Percentiles rank a stretch among this genome's conserved stretches.
phyloP scores from a whole-genome alignment of 441 rosid species.

The Eutrema salsugineum region DNA sequence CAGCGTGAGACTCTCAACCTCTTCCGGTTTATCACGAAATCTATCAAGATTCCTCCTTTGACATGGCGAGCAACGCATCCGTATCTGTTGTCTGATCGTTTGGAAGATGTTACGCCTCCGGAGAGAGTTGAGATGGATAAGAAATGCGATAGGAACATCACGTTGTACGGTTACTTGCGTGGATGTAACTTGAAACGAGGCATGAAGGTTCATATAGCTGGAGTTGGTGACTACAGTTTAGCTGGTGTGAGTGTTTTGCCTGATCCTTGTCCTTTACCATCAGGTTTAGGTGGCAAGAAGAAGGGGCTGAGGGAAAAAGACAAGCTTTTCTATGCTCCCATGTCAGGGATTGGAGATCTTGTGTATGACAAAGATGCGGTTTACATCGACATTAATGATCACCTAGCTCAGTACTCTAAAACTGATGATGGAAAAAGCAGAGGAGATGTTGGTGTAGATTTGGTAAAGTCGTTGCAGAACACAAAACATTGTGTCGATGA shows the following conservation, averaged over 20 bases:
- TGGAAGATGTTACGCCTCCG: conserved; percentile 81
- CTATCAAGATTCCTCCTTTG: too few species aligned
- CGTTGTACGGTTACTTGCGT: conserved; percentile 80
- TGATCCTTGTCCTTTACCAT: conserved; percentile 94
- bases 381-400: conserved; percentile 84
- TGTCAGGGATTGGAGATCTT: conserved; percentile 93
- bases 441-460: conserved; percentile 61
- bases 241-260: conserved; percentile 65
- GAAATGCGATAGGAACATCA: conserved; percentile 82
- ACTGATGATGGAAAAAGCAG: conserved; percentile 55
- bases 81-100: conserved; percentile 68
- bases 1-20: too few species aligned
- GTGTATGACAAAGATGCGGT: conserved; percentile 93
- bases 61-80: conserved; percentile 59
- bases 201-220: conserved; percentile 92
- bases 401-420: conserved; percentile 74
- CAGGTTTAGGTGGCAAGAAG: conserved; percentile 55
- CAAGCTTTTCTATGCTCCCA: conserved; percentile 85
- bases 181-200: conserved; percentile 91
- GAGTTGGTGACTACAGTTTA: conserved; percentile 83
- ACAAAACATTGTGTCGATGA: conserved; percentile 76
- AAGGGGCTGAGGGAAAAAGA: conserved; percentile 75
- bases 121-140: conserved; percentile 41
- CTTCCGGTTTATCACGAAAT: too few species aligned
- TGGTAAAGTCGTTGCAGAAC: conserved; percentile 78